These are phyloP conservation scores for Knufia petricola DNA, from an alignment of 2,329 filamentous ascomycete genomes.

Conservation along the genomic window DNA sequence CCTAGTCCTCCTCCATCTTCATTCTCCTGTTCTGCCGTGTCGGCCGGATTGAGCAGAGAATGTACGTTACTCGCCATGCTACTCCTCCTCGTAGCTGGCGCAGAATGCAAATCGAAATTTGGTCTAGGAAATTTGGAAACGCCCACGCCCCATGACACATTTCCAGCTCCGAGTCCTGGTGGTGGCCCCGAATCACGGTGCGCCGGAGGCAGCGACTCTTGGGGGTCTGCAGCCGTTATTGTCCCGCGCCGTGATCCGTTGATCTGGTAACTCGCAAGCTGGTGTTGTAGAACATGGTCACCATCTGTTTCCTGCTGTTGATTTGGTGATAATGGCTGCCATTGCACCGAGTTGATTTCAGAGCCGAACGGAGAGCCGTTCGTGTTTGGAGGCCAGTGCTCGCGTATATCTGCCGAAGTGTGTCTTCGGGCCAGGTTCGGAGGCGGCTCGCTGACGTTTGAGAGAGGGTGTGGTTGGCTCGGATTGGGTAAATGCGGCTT, in stretches of 20 bases:
- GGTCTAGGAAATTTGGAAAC: constrained; percentile 19
- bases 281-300: constrained; percentile 55
- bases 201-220: constrained; percentile 14
- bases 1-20: constrained; percentile 46
- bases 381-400: constrained; percentile 50
- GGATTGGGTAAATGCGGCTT: constrained; percentile 61
- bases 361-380: constrained; percentile 55
- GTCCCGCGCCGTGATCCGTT: constrained; percentile 39
- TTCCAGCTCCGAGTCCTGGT: constrained; percentile 18
- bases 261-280: constrained; percentile 57
- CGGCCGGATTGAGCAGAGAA: constrained; percentile 57
- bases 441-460: constrained; percentile 45
- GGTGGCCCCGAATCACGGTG: constrained; percentile 14
- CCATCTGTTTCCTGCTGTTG: constrained; percentile 30
- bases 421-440: constrained; percentile 71
- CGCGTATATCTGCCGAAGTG: constrained; percentile 89
- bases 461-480: constrained; percentile 56
- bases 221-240: constrained; percentile 13
- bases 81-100: constrained; percentile 55
- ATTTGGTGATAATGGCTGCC: constrained; percentile 49
- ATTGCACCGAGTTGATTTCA: constrained; percentile 51
- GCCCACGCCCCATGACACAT: constrained; percentile 16
- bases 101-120: constrained; percentile 32
- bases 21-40: constrained; percentile 56
- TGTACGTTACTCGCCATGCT: constrained; percentile 65